Conservation (phyloP, 805 yeast genomes). For the Candida pseudofarinosa region DNA sequence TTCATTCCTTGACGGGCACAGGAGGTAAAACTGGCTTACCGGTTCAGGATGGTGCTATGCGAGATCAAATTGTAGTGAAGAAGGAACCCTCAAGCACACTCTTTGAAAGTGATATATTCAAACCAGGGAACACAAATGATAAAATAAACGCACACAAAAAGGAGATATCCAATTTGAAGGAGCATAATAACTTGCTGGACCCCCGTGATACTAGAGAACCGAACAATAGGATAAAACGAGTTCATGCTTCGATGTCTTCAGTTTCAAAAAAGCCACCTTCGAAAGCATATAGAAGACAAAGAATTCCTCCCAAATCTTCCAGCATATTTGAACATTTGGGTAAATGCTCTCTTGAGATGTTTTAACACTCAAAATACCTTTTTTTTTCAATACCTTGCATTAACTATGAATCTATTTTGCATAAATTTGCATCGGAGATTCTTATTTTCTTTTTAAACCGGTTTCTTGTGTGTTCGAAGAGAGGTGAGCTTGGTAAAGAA, state of each 20-base stretch:
- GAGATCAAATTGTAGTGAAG: not conserved
- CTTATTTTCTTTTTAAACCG: too few species aligned
- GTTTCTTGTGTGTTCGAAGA: too few species aligned
- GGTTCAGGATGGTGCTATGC: not conserved
- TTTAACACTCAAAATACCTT: too few species aligned
- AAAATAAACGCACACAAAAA: not conserved
- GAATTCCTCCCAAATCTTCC: constrained; percentile 6
- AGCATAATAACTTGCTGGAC: not conserved
- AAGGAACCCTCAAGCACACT: not conserved
- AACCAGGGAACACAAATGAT: not conserved
- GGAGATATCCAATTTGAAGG: not conserved
- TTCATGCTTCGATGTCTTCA: not conserved
- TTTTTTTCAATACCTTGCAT: too few species aligned
- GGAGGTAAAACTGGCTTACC: not conserved
- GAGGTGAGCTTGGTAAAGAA: too few species aligned
- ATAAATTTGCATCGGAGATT: too few species aligned
- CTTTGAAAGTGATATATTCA: not conserved
- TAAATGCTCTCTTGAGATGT: not conserved
- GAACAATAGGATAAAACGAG: not conserved
- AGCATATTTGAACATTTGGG: constrained; percentile 2
- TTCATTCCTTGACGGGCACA: not conserved
- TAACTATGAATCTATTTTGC: too few species aligned
- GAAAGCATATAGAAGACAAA: not conserved
- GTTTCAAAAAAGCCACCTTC: not conserved
- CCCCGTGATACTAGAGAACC: too few species aligned